A percentile compares a stretch with the other conserved stretches of the same genome.
phyloP scores from a whole-genome alignment of 169 alveolate genomes.

The Eimeria sp. region DNA sequence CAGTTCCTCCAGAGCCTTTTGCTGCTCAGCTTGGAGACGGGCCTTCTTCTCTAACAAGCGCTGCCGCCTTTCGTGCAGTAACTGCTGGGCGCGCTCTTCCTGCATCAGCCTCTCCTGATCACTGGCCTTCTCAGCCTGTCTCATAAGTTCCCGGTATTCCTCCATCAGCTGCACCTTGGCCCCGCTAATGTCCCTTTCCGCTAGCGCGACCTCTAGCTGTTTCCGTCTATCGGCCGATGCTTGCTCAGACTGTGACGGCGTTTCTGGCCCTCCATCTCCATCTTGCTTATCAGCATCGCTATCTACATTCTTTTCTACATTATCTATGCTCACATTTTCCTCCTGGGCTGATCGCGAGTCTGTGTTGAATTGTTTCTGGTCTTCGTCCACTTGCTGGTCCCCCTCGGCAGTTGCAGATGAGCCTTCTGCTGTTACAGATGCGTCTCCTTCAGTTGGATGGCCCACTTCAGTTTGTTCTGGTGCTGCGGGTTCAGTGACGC shows the following conservation, averaged over 20 bases:
- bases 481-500: background rate
- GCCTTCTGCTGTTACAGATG: background rate
- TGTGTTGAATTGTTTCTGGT: background rate
- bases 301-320: background rate
- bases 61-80: slow-evolving; percentile 46
- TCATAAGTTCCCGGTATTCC: background rate
- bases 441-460: slow-evolving; percentile 4
- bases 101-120: slow-evolving; percentile 28
- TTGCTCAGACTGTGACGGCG: background rate
- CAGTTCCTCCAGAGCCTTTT: slow-evolving; percentile 26
- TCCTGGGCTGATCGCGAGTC: background rate
- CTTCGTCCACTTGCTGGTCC: background rate
- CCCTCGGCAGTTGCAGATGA: background rate
- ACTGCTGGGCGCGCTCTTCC: slow-evolving; percentile 59
- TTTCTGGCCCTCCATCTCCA: background rate
- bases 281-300: background rate
- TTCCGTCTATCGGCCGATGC: background rate
- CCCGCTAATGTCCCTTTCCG: background rate
- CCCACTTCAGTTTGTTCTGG: background rate
- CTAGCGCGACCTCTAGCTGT: background rate
- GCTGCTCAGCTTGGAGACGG: slow-evolving; percentile 55
- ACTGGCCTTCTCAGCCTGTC: slow-evolving; percentile 19
- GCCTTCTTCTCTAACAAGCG: slow-evolving; percentile 51
- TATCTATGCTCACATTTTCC: background rate
- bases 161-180: slow-evolving; percentile 40